Conservation (phyloP, 306 rosid species). For the Corylus heterophylla region DNA sequence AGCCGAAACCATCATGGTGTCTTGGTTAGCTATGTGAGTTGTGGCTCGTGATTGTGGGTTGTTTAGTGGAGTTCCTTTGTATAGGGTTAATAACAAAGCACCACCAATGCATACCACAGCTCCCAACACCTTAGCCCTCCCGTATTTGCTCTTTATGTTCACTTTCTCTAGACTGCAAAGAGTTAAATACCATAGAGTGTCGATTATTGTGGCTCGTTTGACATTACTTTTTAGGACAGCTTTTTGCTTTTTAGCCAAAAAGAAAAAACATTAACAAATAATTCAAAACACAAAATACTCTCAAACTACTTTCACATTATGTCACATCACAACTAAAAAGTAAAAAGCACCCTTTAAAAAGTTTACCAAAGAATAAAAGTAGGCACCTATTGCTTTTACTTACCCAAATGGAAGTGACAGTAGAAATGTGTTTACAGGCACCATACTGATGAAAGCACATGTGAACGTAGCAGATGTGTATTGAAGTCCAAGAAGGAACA, state of each 20-base stretch:
- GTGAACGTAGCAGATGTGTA: constrained; percentile 76
- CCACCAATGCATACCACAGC: constrained; percentile 60
- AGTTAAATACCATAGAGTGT: constrained; percentile 13
- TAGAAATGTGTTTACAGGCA: constrained; percentile 77
- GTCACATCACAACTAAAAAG: no score
- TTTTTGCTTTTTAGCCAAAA: no score
- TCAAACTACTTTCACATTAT: no score
- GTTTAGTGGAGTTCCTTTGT: constrained; percentile 65
- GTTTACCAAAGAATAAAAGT: no score
- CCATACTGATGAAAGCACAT: constrained; percentile 88
- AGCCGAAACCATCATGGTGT: constrained; percentile 8
- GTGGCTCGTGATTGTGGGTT: constrained; percentile 28
- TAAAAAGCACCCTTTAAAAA: no score
- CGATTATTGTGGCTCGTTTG: not conserved
- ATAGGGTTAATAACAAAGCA: constrained; percentile 56
- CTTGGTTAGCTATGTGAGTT: constrained; percentile 3
- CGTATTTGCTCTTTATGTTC: constrained; percentile 54
- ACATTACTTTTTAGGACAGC: no score
- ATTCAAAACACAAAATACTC: no score
- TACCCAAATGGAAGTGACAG: constrained; percentile 81
- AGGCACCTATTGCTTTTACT: not conserved
- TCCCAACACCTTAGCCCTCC: constrained; percentile 70
- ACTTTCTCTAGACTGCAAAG: constrained; percentile 70
- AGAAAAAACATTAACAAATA: no score
- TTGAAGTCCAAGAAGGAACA: constrained; percentile 73